phyloP scores from a whole-genome alignment of 306 rosid genomes.

The Neltuma alba region DNA sequence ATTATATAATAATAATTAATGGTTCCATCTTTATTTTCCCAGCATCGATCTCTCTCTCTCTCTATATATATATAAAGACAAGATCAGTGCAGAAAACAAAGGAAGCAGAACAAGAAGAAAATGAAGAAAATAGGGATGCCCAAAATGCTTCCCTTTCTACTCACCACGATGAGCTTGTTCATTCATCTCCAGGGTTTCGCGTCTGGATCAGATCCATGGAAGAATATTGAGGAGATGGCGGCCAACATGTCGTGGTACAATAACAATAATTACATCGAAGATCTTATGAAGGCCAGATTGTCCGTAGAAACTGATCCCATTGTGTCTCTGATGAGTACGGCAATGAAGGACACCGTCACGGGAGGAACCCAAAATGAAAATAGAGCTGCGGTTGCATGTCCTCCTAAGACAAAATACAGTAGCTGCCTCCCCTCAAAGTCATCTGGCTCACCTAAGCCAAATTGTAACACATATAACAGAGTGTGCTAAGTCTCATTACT shows the following conservation, averaged over 20 bases:
- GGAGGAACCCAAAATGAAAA: neutral
- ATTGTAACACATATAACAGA: neutral
- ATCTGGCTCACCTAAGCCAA: neutral
- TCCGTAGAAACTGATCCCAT: neutral
- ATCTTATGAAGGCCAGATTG: neutral
- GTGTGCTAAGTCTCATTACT: neutral
- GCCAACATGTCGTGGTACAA: neutral
- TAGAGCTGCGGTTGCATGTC: neutral
- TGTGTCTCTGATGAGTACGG: neutral
- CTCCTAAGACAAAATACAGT: no score
- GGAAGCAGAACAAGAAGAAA: neutral
- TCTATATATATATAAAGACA: neutral
- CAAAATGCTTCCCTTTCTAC: neutral
- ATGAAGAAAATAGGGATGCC: neutral
- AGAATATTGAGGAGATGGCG: neutral
- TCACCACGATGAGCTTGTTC: neutral
- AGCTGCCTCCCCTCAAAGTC: neutral
- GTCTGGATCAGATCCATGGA: slow-evolving; percentile 1
- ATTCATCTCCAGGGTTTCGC: neutral
- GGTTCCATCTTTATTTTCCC: no score
- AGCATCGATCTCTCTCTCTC: no score
- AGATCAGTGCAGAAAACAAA: no score
- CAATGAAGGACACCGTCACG: neutral
- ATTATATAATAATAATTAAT: no score
- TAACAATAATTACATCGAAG: neutral